Percentiles rank a stretch among this genome's conserved stretches.
Evolutionary conservation across 2,329 filamentous ascomycete genomes (phyloP).

Genomic region (Aspergillus sp.): DNA sequence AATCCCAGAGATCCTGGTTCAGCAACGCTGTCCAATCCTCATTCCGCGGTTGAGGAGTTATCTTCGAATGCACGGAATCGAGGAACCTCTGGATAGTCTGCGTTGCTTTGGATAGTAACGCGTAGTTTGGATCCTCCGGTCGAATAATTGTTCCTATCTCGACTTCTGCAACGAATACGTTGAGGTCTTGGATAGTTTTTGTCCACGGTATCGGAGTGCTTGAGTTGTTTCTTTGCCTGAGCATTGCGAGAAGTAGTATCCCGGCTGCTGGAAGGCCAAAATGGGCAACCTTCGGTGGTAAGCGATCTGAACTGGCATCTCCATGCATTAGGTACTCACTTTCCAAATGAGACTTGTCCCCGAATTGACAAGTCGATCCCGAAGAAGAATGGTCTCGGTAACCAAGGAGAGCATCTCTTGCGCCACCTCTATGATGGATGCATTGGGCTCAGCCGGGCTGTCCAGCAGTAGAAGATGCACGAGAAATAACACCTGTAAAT

Average conservation of each 20-base stretch:
- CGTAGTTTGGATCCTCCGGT: slow-evolving; percentile 19
- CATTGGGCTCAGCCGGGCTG: slow-evolving; percentile 19
- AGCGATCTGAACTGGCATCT: too few species aligned
- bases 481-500: slow-evolving; percentile 22
- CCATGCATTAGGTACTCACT: slow-evolving; percentile 5
- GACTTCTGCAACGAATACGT: slow-evolving; percentile 23
- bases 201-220: slow-evolving; percentile 9
- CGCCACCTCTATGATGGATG: slow-evolving; percentile 18
- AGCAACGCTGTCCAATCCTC: slow-evolving; percentile 18
- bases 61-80: slow-evolving; percentile 17
- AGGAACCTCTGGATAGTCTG: slow-evolving; percentile 20
- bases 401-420: slow-evolving; percentile 21
- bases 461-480: slow-evolving; percentile 16
- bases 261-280: slow-evolving; percentile 25
- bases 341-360: slow-evolving; percentile 23
- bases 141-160: slow-evolving; percentile 19
- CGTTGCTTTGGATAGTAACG: slow-evolving; percentile 17
- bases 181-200: slow-evolving; percentile 18
- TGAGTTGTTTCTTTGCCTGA: slow-evolving; percentile 14
- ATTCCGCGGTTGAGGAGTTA: slow-evolving; percentile 9
- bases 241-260: slow-evolving; percentile 22
- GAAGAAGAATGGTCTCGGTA: slow-evolving; percentile 20
- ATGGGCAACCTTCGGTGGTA: slow-evolving; percentile 15
- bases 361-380: slow-evolving; percentile 21
- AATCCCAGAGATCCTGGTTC: slow-evolving; percentile 20